Evolutionary conservation across 768 basidiomycete species (phyloP).

Genomic region (Phaeotremella fagi): DNA sequence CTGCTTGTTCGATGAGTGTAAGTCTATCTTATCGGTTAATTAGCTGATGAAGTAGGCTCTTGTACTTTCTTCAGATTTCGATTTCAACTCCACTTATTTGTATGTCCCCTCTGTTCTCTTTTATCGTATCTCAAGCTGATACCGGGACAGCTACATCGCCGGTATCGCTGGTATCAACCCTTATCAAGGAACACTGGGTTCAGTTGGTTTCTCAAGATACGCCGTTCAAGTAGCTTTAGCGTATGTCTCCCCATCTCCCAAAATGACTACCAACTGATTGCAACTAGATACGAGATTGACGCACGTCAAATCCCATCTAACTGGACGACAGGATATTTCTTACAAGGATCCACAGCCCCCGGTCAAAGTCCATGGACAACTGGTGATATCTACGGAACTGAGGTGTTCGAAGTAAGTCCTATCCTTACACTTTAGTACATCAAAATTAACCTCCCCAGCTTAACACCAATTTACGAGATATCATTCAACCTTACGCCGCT

Average conservation of each 20-base stretch:
- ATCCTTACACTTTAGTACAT: background rate
- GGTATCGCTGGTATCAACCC: constrained; percentile 53
- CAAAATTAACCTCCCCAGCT: constrained; percentile 33
- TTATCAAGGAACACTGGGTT: constrained; percentile 48
- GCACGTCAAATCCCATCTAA: constrained; percentile 50
- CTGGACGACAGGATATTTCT: constrained; percentile 50
- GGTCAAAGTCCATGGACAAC: constrained; percentile 25
- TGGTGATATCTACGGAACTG: constrained; percentile 50
- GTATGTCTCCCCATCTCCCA: constrained; percentile 1
- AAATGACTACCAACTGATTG: constrained; percentile 16
- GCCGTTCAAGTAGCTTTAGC: constrained; percentile 47
- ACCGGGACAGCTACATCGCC: constrained; percentile 36
- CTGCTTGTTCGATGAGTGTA: constrained; percentile 47
- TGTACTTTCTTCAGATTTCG: constrained; percentile 46
- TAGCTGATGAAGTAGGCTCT: constrained; percentile 30
- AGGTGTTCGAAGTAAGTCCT: constrained; percentile 49
- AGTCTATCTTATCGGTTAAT: background rate
- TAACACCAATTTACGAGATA: constrained; percentile 51
- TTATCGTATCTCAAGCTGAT: background rate
- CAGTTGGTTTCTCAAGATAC: constrained; percentile 50
- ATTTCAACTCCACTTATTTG: constrained; percentile 52
- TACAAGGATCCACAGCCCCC: constrained; percentile 43
- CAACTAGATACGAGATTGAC: constrained; percentile 52
- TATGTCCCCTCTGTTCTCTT: constrained; percentile 16
- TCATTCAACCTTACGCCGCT: constrained; percentile 41